A percentile compares a stretch with the other conserved stretches of the same genome.
Evolutionary conservation across 495 filamentous ascomycete genomes (phyloP).

Genomic region (Penicillium egyptiacum): DNA sequence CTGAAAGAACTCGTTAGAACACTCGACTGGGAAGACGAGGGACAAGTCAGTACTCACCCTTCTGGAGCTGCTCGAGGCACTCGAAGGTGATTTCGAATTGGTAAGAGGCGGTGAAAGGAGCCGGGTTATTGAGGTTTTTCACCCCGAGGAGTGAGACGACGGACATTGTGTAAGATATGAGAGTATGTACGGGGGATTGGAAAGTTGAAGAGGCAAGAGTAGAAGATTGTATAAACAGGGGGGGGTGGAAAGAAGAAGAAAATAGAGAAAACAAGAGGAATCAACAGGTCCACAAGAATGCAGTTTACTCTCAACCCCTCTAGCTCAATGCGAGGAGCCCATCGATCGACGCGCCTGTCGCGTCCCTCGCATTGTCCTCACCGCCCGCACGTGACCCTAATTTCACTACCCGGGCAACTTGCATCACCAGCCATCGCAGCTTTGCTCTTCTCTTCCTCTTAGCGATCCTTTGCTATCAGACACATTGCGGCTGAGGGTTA

Average conservation of each 20-base stretch:
- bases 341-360: slow-evolving; percentile 28
- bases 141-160: slow-evolving; percentile 95
- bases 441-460: not conserved
- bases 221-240: slow-evolving; percentile 86
- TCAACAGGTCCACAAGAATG: slow-evolving; percentile 33
- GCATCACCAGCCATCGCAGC: slow-evolving; percentile 1
- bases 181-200: slow-evolving; percentile 21
- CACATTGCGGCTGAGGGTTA: slow-evolving; percentile 10
- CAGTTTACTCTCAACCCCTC: slow-evolving; percentile 19
- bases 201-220: slow-evolving; percentile 11
- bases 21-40: not conserved
- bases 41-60: slow-evolving; percentile 59
- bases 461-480: not conserved
- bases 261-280: slow-evolving; percentile 19
- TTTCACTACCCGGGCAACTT: slow-evolving; percentile 14
- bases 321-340: slow-evolving; percentile 26
- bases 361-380: slow-evolving; percentile 32
- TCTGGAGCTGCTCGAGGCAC: slow-evolving; percentile 88
- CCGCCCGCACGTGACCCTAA: slow-evolving; percentile 28
- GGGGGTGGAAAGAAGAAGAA: slow-evolving; percentile 26
- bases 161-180: slow-evolving; percentile 66
- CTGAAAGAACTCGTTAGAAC: slow-evolving; percentile 43
- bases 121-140: slow-evolving; percentile 94
- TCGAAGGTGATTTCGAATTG: slow-evolving; percentile 99
- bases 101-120: slow-evolving; percentile 82